Evolutionary conservation across 108 stramenopile genomes (phyloP), one percentile per base, ranked within the genome.

Genomic region (Pseudonitzschia delicatissima): DNA sequence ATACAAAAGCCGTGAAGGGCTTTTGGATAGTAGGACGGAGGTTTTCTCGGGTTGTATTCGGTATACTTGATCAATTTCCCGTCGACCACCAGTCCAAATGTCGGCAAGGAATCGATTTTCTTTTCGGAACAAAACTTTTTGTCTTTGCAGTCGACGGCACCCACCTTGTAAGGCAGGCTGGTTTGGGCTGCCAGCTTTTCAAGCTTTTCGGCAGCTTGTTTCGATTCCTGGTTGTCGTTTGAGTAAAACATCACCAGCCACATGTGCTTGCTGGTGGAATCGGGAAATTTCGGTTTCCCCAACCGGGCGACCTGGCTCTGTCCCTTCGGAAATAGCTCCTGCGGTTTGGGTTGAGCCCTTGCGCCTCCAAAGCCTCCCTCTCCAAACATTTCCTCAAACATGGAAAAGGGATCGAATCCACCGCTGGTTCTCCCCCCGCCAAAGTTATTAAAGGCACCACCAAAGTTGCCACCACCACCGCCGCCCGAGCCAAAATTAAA

Each of bases 231-330:
- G 50, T 66, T 64, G 18, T 80, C 29, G 35, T 72, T 66, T 5
- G 62, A 60, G 52, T 85, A 92, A 66, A 92, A 92, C 52, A 89
- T 55, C 25, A 92, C 60, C 44, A 89, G 31, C 91, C 91, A 92
- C 48, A 87, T 62, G 67, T 85, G 65, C 40, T 88, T 92, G 58
- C 79, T 72, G 17, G 44, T 69, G n/a, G 47, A 35, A 55, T 85
- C 80, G 15, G 90, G 90, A 72, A 87, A 88, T 57, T 92, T 89
- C 17, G 91, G 72, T 29, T 71, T 69, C 6, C 91, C 91, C 15
- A 92, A 70, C 28, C 74, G 80, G 25, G 76, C 78, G 8, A 92
- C 82, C 4, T 77, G 69, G 15, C 78, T 75, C 18, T 73, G 64
- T 21, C 73, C 78, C 60, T 88, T 88, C 5, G 77, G 80, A 40